phyloP scores from a whole-genome alignment of 2,329 filamentous ascomycete genomes.

The Didymella lethalis region DNA sequence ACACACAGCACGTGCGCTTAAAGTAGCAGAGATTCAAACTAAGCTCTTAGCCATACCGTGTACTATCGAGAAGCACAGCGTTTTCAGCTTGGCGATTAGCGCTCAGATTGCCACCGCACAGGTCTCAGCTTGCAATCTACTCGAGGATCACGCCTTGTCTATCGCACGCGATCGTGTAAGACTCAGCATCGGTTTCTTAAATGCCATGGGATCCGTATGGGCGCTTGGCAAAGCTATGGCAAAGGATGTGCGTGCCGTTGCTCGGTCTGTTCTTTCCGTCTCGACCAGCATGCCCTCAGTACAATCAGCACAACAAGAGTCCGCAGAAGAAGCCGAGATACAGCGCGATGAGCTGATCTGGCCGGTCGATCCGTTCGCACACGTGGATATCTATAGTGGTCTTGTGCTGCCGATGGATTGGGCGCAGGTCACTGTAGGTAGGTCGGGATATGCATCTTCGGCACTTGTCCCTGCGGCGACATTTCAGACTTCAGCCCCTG shows the following conservation, averaged over 20 bases:
- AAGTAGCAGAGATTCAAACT: conserved; percentile 78
- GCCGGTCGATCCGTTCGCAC: conserved; percentile 39
- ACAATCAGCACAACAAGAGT: conserved; percentile 17
- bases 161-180: conserved; percentile 76
- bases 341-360: conserved; percentile 42
- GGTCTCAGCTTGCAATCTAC: conserved; percentile 69
- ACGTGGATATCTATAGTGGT: conserved; percentile 46
- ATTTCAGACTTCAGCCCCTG: not conserved
- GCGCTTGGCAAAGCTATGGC: conserved; percentile 73
- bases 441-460: conserved; percentile 12
- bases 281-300: conserved; percentile 19
- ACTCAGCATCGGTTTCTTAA: conserved; percentile 78
- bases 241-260: conserved; percentile 75
- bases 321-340: conserved; percentile 35
- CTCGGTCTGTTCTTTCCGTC: conserved; percentile 68
- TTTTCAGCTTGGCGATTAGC: conserved; percentile 41
- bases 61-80: conserved; percentile 72
- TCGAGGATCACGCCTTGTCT: conserved; percentile 64
- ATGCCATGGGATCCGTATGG: conserved; percentile 73
- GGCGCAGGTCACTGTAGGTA: conserved; percentile 13
- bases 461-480: not conserved
- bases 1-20: conserved; percentile 81
- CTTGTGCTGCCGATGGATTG: conserved; percentile 38
- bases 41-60: conserved; percentile 77
- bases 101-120: conserved; percentile 43